Base-by-base conservation (phyloP, 2,329 filamentous ascomycete genomes). In the Fusarium haematococcum region DNA sequence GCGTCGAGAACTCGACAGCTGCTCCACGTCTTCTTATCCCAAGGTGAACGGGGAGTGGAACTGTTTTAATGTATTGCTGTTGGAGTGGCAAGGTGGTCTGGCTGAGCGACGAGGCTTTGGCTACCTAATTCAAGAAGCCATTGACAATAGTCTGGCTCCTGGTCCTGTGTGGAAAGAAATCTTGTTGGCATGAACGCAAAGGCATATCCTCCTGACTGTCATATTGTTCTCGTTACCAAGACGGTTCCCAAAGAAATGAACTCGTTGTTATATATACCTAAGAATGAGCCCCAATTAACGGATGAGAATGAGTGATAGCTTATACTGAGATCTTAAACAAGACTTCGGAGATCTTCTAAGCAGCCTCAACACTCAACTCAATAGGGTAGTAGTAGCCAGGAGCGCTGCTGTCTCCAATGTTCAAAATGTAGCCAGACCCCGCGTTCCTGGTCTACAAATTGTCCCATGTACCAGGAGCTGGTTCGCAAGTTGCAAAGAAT, bases 61-160 rank as follows among this genome's bases (percentile, higher is more conserved):
- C 8, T 35, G 27, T 23, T 59, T 52, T 4, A 27, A 58, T 35
- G 48, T 66, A 1, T 11, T 71, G 18, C n/a, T 66, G 18, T 13
- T 73, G 9, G 68, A 71, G n/a, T 69, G 68, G 54, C 35, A 54
- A 18, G 68, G 35, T 2, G 65, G 65, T 0, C 58, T 73, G 14
- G 68, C 70, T n/a, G 65, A 73, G 37, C 43, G 68, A 20, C 58
- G 68, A 13, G 70, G 70, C 3, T 45, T 65, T 11, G 68, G 70
- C 3, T 4, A 27, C 4, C 11, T 71, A 1, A 13, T 13, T 1
- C 39, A 45, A 8, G 32, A 18, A 16, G 69, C 59, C 5, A 18
- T 71, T 27, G 1, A 2, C 3, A 35, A 13, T 14, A 64, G 69
- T 20, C 32, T 62, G 2, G 37, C 18, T 11, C 69, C 56, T 6